These are phyloP conservation scores for Verbascum thapsus DNA, from an alignment of 257 asterid genomes.

Conservation along the genomic window DNA sequence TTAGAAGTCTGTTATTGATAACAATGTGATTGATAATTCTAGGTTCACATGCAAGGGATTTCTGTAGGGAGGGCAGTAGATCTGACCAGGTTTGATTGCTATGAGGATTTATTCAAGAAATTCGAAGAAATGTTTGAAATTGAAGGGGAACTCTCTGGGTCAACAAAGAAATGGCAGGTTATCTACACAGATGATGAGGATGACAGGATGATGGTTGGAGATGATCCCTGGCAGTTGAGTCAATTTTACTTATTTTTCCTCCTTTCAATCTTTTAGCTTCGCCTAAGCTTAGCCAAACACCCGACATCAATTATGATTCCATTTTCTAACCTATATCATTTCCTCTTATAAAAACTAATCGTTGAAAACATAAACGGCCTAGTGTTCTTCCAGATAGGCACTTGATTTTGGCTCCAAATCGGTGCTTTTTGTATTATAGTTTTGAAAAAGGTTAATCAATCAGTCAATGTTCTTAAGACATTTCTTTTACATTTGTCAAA, in stretches of 20 bases:
- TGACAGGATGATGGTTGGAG: constrained; percentile 99
- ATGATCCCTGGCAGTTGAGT: constrained; percentile 99
- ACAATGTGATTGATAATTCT: not conserved
- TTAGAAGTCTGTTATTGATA: not conserved
- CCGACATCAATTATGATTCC: not conserved
- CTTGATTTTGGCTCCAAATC: not conserved
- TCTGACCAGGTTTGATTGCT: constrained; percentile 71
- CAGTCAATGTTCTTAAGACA: not conserved
- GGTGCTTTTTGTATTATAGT: constrained; percentile 5
- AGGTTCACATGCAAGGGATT: constrained; percentile 97
- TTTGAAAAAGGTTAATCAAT: not conserved
- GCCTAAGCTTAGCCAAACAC: no score
- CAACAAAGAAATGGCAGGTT: constrained; percentile 89
- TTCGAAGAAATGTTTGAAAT: constrained; percentile 93
- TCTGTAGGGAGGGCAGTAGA: constrained; percentile 98
- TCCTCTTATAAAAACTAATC: not conserved
- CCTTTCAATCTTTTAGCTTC: constrained; percentile 10
- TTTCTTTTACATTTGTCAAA: not conserved
- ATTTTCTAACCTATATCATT: not conserved
- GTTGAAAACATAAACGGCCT: not conserved
- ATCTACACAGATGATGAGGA: constrained; percentile 94
- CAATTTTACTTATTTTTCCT: constrained; percentile 18
- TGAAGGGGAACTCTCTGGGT: constrained; percentile 71
- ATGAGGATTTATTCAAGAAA: constrained; percentile 79
- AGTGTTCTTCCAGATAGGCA: not conserved